Evolutionary conservation across 164 flowering plant genomes (phyloP), one percentile per base, ranked within the genome.

Genomic region (Stephania yunnanensis): DNA sequence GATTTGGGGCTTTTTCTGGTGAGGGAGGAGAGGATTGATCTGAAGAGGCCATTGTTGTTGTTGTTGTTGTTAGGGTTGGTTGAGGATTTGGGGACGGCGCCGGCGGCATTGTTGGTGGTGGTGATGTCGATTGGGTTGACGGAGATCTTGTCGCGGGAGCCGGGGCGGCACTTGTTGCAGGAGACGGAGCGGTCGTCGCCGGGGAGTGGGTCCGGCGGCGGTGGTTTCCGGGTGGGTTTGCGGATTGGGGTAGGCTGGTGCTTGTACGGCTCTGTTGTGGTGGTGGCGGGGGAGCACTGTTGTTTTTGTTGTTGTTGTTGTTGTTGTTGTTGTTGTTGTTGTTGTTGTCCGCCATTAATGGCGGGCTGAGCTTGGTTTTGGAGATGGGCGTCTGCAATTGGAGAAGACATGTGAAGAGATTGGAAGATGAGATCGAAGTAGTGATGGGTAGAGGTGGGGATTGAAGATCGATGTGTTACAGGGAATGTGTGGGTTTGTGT

Each of bases 91-190:
- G 74, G 80, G 46, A 73, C 80, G 81, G 71, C 77, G 71, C 89
- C 91, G n/a, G 73, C 81, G n/a, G 73, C 81, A 46, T 74, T 81
- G 82, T 72, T 75, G 70, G 89, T 89, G 30, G 88, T 45, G 0
- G 97, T 94, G 82, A 73, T 75, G 70, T 90, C 90, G 30, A 89
- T 45, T 0, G 97, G 96, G 15, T 88, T 91, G 12, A 92, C 89
- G 0, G 94, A 84, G 80, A 87, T 85, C 82, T 88, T 91, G 73
- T 93, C 99, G 6, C 97, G 85, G 7, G 90, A 72, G 73, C 81
- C 81, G 0, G 99, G 99, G 10, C 95, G 84, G 75, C 99, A 95
- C 76, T 87, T 87, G 89, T 87, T 90, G 87, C 95, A 95, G n/a
- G 90, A 88, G 10, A 95, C 90, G 0, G 87, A 77, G 0, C 80